These are phyloP conservation scores for Tetradesmus lagerheimii DNA, from an alignment of 139 green algal species.

Conservation along the genomic window DNA sequence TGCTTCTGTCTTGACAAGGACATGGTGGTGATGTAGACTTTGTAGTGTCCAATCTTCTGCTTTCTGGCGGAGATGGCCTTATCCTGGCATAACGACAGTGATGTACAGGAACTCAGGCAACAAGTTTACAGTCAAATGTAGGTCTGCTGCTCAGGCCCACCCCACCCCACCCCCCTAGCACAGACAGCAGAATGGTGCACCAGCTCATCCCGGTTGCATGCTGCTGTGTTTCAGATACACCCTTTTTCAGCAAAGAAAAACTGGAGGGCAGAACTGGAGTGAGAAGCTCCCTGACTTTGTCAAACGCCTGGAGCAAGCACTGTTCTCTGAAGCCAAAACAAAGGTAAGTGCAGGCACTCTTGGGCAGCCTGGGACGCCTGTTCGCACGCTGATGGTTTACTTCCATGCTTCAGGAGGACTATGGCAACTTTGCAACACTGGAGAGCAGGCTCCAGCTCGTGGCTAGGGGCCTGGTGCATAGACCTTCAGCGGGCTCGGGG, in stretches of 20 bases:
- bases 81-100: slow-evolving; percentile 36
- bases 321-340: slow-evolving; percentile 80
- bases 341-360: slow-evolving; percentile 43
- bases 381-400: background rate
- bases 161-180: background rate
- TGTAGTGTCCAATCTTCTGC: slow-evolving; percentile 1
- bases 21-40: background rate
- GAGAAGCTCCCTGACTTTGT: slow-evolving; percentile 92
- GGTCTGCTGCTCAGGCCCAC: background rate
- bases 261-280: slow-evolving; percentile 42
- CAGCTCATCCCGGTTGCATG: slow-evolving; percentile 6
- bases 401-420: slow-evolving; percentile 82
- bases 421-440: slow-evolving; percentile 82
- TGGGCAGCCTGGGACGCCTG: background rate
- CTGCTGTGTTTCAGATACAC: slow-evolving; percentile 27
- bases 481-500: slow-evolving; percentile 1
- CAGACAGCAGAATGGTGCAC: background rate
- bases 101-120: slow-evolving; percentile 24
- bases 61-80: background rate
- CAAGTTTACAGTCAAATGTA: slow-evolving; percentile 36
- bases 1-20: background rate
- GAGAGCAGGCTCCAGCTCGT: slow-evolving; percentile 88
- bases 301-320: slow-evolving; percentile 80
- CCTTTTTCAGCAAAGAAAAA: slow-evolving; percentile 35
- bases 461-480: slow-evolving; percentile 71